Base-by-base conservation (phyloP, 2,329 filamentous ascomycete genomes). In the Pseudocercospora ulei region DNA sequence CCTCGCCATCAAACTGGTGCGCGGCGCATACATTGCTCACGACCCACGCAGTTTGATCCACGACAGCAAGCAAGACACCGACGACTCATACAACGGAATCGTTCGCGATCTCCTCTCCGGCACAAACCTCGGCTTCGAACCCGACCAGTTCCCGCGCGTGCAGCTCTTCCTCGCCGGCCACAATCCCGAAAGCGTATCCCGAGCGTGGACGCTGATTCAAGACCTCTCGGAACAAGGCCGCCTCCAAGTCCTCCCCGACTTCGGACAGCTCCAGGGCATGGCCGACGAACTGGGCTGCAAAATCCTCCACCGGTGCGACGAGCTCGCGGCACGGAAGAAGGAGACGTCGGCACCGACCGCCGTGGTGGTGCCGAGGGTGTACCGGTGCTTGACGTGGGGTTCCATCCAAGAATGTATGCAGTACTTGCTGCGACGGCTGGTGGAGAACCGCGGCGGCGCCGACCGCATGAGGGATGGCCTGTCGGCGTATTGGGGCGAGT, bases 1-100 rank as follows among this genome's bases (percentile, higher is more conserved):
- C 1, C 55, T 70, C 0, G 70, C 64, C 3, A 62, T 72, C 30
- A 73, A 73, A 56, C 59, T 73, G 1, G 70, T 73, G 3, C 63
- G 70, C 4, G 70, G 70, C 7, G 70, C 70, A 6, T 73, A 73
- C 48, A 65, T 73, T 40, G 62, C 63, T 40, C 68, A 61, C 13
- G 70, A 73, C 39, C 58, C 43, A 8, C 33, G 54, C 7, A 36
- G 41, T 5, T 24, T 45, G 12, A 55, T 56, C 11, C 52, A 55
- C 30, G 51, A 55, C 25, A 55, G 49, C 5, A 56, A 56, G 28
- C 39, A 39, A 5, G 47, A 54, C 7, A 56, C 54, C 5, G 53
- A 56, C 27, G 44, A 43, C 9, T 53, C 43, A 6, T 56, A 55
- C 42, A 49, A 56, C 38, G 40, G 42, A 12, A 52, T 54, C 16